Evolutionary conservation across 495 filamentous ascomycete species (phyloP).

Genomic region (Penicillium steckii): DNA sequence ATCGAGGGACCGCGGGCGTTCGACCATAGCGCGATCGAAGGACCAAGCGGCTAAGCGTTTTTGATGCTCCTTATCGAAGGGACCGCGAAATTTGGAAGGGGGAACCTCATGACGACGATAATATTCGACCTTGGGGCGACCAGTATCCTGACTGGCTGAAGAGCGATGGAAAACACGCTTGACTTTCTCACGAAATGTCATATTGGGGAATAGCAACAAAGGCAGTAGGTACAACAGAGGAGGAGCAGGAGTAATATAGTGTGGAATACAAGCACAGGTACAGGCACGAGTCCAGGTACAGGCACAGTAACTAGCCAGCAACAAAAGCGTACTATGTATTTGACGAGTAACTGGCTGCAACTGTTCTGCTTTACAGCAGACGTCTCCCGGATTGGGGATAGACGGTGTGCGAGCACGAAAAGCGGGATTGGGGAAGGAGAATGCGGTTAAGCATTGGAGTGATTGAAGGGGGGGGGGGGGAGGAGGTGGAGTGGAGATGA

Average conservation of each 20-base stretch:
- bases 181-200: constrained; percentile 50
- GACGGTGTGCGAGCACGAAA: constrained; percentile 43
- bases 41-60: constrained; percentile 49
- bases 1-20: constrained; percentile 36
- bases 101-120: constrained; percentile 51
- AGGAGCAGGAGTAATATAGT: neutral
- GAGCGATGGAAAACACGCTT: constrained; percentile 39
- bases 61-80: constrained; percentile 52
- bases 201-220: constrained; percentile 13
- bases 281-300: neutral
- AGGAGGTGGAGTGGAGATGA: neutral
- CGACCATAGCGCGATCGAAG: constrained; percentile 40
- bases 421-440: neutral
- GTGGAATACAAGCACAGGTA: too few relatives aligned
- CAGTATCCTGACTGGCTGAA: constrained; percentile 28
- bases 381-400: constrained; percentile 36
- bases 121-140: constrained; percentile 48
- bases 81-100: constrained; percentile 51
- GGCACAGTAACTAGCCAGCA: too few relatives aligned
- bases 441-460: constrained; percentile 19
- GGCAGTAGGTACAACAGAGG: neutral
- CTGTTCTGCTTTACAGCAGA: constrained; percentile 27
- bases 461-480: neutral
- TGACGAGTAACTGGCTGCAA: too few relatives aligned
- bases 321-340: too few relatives aligned